A percentile compares a stretch with the other conserved stretches of the same genome.
phyloP scores from a whole-genome alignment of 352 stramenopile genomes.

The Globisporangium cederbergense region DNA sequence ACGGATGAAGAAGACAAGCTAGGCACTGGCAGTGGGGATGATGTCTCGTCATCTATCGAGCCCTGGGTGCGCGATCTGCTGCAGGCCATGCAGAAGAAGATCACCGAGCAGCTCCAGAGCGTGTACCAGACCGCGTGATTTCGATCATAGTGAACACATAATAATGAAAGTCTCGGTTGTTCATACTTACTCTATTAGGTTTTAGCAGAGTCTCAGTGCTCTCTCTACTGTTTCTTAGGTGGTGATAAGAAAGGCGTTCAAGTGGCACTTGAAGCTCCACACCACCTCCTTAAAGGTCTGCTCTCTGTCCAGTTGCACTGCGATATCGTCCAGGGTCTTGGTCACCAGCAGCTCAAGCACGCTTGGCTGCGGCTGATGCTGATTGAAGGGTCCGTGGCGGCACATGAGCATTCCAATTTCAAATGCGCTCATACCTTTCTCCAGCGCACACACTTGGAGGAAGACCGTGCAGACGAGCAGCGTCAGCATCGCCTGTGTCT shows the following conservation, averaged over 20 bases:
- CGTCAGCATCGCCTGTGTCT: conserved; percentile 41
- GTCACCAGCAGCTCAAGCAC: conserved; percentile 37
- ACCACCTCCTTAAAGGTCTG: not conserved
- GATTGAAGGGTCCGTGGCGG: conserved; percentile 25
- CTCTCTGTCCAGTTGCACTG: conserved; percentile 7
- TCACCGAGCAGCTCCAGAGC: conserved; percentile 52
- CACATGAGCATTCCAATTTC: conserved; percentile 63
- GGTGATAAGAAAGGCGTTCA: conserved; percentile 1
- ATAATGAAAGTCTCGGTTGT: not conserved
- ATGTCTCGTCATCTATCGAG: conserved; percentile 27
- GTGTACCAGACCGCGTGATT: conserved; percentile 23
- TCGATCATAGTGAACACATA: not conserved
- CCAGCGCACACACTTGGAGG: conserved; percentile 46
- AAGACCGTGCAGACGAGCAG: conserved; percentile 46
- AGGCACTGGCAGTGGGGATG: not conserved
- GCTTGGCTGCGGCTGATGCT: conserved; percentile 30
- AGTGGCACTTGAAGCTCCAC: conserved; percentile 9
- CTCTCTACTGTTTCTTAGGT: not conserved
- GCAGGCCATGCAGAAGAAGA: conserved; percentile 65
- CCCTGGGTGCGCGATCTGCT: conserved; percentile 63
- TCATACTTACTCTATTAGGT: not conserved
- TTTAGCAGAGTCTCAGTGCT: not conserved
- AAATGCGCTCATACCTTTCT: conserved; percentile 39
- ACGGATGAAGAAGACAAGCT: conserved; percentile 19
- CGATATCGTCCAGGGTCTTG: conserved; percentile 13